A percentile compares a stretch with the other conserved stretches of the same genome.
These are phyloP conservation scores for Cytospora chrysosperma DNA, from an alignment of 2,329 filamentous ascomycete species.

Conservation along the genomic window DNA sequence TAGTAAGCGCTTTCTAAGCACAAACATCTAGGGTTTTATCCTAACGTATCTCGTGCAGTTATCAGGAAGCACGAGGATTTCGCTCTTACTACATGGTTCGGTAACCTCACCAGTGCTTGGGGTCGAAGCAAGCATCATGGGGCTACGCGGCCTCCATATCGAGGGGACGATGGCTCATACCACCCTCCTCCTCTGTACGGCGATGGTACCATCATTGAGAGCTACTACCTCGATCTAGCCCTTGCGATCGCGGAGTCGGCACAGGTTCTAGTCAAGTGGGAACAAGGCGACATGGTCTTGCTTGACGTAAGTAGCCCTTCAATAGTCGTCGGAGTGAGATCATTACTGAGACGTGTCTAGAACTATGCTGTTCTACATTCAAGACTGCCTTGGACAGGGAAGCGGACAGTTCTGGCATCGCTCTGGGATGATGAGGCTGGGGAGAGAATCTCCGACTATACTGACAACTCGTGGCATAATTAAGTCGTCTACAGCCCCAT, in stretches of 20 bases:
- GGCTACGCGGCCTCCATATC: slow-evolving; percentile 33
- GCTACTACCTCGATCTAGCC: slow-evolving; percentile 32
- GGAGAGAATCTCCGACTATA: slow-evolving; percentile 30
- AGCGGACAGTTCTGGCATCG: slow-evolving; percentile 34
- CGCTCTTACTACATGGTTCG: slow-evolving; percentile 33
- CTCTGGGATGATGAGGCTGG: slow-evolving; percentile 31
- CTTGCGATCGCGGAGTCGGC: slow-evolving; percentile 31
- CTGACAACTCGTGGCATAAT: background rate
- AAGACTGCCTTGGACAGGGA: slow-evolving; percentile 32
- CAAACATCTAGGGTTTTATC: too few relatives aligned
- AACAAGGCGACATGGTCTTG: slow-evolving; percentile 33
- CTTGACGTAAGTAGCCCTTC: slow-evolving; percentile 31
- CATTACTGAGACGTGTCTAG: slow-evolving; percentile 19
- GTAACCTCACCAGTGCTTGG: slow-evolving; percentile 38
- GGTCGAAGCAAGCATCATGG: slow-evolving; percentile 35
- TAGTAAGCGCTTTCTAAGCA: slow-evolving; percentile 27
- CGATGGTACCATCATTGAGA: slow-evolving; percentile 33
- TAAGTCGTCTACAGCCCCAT: background rate
- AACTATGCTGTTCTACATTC: slow-evolving; percentile 38
- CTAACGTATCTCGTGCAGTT: too few relatives aligned
- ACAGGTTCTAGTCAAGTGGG: slow-evolving; percentile 32
- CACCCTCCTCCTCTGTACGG: slow-evolving; percentile 35
- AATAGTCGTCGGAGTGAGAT: background rate
- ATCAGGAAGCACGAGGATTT: slow-evolving; percentile 32
- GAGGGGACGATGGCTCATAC: slow-evolving; percentile 35